Conservation (phyloP, 306 rosid genomes). For the Begonia fuchsioides region DNA sequence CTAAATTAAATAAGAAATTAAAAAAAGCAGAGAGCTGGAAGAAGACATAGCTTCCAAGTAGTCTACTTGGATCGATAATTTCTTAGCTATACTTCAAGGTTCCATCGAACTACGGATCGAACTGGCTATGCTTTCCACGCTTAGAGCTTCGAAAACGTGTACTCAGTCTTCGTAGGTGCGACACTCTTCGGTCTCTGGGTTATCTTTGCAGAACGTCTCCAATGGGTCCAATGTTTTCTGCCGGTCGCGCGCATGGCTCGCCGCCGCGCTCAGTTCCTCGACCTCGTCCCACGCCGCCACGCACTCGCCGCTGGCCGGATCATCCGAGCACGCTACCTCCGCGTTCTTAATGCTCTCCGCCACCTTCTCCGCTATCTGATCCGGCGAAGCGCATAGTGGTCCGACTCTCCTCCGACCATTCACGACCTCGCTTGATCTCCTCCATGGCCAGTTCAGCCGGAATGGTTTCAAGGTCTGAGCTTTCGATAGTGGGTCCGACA, state of each 20-base stretch:
- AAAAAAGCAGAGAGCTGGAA: too few relatives aligned
- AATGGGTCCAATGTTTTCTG: constrained; percentile 56
- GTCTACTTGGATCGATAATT: too few relatives aligned
- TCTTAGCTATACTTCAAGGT: too few relatives aligned
- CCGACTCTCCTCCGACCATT: constrained; percentile 19
- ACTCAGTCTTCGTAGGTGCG: constrained; percentile 58
- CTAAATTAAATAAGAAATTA: too few relatives aligned
- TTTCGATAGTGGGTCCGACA: neutral
- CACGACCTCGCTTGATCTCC: neutral
- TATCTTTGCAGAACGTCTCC: constrained; percentile 69
- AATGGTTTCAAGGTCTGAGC: neutral
- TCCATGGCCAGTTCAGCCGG: constrained; percentile 8
- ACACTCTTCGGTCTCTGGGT: constrained; percentile 76
- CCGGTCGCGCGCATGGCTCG: constrained; percentile 70
- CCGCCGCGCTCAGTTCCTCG: constrained; percentile 97
- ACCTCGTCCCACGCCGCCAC: constrained; percentile 98
- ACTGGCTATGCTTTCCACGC: too few relatives aligned
- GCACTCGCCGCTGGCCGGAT: constrained; percentile 69
- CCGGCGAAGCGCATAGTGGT: constrained; percentile 56
- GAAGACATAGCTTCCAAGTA: too few relatives aligned
- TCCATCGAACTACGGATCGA: too few relatives aligned
- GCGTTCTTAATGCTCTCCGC: constrained; percentile 82
- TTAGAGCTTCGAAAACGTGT: neutral
- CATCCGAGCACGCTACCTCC: constrained; percentile 52
- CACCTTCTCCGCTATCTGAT: constrained; percentile 54